Conservation (phyloP, 2,329 filamentous ascomycete genomes). For the Sclerotinia borealis region DNA sequence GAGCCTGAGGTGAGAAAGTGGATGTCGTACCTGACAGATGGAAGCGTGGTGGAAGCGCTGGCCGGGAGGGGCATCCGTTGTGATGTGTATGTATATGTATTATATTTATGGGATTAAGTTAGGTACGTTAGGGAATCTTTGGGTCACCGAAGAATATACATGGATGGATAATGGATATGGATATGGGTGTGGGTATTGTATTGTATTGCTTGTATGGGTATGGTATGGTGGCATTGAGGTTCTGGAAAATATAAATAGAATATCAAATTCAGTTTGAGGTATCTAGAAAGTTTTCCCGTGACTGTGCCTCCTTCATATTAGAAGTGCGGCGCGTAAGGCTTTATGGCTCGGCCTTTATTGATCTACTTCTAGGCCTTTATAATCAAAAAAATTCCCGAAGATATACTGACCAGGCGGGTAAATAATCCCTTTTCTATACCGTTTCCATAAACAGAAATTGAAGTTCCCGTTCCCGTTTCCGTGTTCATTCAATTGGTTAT, state of each 20-base stretch:
- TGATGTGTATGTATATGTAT: slow-evolving; percentile 4
- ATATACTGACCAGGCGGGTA: not conserved
- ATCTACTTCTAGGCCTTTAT: not conserved
- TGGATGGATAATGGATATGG: not conserved
- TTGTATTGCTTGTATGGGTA: not conserved
- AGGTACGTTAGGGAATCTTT: not conserved
- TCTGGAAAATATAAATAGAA: not conserved
- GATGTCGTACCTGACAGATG: slow-evolving; percentile 7
- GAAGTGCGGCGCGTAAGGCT: not conserved
- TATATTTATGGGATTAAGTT: slow-evolving; percentile 4
- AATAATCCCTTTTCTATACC: not conserved
- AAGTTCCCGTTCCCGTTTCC: not conserved
- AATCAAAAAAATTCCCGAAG: not conserved
- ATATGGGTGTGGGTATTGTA: not conserved
- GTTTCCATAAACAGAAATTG: not conserved
- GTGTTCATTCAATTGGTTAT: not conserved
- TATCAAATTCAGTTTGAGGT: not conserved
- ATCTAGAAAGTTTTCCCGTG: not conserved
- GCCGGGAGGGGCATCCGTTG: slow-evolving; percentile 2
- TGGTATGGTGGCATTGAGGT: not conserved
- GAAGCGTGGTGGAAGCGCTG: slow-evolving; percentile 1
- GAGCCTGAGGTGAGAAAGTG: not conserved
- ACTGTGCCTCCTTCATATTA: not conserved
- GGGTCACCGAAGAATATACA: not conserved
- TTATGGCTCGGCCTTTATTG: not conserved